phyloP scores from a whole-genome alignment of 345 rosid species.

The Eucalyptus tenuipes region DNA sequence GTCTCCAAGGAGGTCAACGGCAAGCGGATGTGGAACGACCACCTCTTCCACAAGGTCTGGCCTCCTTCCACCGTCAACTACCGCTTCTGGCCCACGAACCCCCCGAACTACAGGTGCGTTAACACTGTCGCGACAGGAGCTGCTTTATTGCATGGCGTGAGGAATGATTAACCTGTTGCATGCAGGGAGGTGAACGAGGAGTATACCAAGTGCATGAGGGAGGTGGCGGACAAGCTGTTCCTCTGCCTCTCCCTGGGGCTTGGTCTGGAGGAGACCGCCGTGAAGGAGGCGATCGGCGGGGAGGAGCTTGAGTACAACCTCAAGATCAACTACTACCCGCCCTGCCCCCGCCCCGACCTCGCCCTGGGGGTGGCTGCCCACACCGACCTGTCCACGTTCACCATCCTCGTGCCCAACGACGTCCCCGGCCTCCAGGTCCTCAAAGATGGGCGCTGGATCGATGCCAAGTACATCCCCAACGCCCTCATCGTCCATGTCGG shows the following conservation, averaged over 20 bases:
- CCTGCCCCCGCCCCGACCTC: conserved; percentile 85
- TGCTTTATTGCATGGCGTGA: not conserved
- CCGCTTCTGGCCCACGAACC: conserved; percentile 64
- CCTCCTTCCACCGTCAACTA: conserved; percentile 50
- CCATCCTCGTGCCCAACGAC: conserved; percentile 74
- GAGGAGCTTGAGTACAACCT: conserved; percentile 47
- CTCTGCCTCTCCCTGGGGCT: conserved; percentile 43
- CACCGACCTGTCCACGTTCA: conserved; percentile 63
- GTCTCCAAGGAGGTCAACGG: conserved; percentile 38
- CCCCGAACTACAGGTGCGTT: conserved; percentile 58
- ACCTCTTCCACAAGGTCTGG: conserved; percentile 74
- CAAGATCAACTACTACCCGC: conserved; percentile 84
- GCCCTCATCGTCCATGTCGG: conserved; percentile 78
- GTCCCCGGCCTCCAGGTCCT: conserved; percentile 81
- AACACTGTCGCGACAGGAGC: not conserved
- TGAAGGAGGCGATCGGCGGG: conserved; percentile 55
- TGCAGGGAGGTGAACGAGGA: conserved; percentile 73
- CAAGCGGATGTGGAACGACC: conserved; percentile 72
- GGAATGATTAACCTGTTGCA: not conserved
- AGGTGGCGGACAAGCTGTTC: conserved; percentile 41
- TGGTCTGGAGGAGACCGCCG: conserved; percentile 29
- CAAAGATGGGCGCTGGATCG: conserved; percentile 58
- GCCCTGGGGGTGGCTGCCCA: conserved; percentile 74
- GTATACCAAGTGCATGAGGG: conserved; percentile 29
- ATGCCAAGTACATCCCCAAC: conserved; percentile 55